Evolutionary conservation across 306 rosid species (phyloP).

Genomic region (Trifolium dubium): DNA sequence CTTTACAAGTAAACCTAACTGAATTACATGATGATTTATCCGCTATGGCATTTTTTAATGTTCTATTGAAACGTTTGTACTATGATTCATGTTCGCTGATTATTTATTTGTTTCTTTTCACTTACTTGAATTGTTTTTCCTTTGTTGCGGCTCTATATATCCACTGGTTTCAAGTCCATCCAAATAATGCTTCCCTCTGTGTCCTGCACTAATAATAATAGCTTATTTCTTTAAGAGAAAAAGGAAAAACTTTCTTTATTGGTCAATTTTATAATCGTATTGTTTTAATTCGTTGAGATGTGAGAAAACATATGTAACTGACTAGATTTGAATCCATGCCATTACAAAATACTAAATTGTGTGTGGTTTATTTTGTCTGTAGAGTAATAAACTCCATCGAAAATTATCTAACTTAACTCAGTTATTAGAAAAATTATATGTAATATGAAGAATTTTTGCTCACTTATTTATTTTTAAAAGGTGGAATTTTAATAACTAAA

Average conservation of each 20-base stretch:
- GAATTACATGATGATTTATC: neutral
- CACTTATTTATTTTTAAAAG: too few species aligned
- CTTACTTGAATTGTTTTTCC: neutral
- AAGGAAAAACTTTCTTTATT: neutral
- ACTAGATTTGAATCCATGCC: neutral
- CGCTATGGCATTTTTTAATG: neutral
- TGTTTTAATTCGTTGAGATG: neutral
- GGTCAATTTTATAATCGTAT: neutral
- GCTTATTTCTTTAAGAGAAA: neutral
- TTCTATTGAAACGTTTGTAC: neutral
- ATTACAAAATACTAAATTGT: neutral
- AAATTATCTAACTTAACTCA: too few species aligned
- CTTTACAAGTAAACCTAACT: slow-evolving; percentile 2
- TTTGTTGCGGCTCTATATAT: neutral
- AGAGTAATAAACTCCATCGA: too few species aligned
- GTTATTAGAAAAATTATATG: too few species aligned
- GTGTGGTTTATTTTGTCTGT: too few species aligned
- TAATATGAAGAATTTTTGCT: too few species aligned
- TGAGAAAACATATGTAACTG: neutral
- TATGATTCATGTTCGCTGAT: neutral
- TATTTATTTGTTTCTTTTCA: slow-evolving; percentile 5
- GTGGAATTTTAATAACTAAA: too few species aligned
- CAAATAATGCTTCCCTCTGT: slow-evolving; percentile 1
- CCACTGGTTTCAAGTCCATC: neutral
- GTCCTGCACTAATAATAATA: neutral